These are phyloP conservation scores for Paralagenidium karlingii DNA, from an alignment of 352 stramenopile species.

Conservation along the genomic window DNA sequence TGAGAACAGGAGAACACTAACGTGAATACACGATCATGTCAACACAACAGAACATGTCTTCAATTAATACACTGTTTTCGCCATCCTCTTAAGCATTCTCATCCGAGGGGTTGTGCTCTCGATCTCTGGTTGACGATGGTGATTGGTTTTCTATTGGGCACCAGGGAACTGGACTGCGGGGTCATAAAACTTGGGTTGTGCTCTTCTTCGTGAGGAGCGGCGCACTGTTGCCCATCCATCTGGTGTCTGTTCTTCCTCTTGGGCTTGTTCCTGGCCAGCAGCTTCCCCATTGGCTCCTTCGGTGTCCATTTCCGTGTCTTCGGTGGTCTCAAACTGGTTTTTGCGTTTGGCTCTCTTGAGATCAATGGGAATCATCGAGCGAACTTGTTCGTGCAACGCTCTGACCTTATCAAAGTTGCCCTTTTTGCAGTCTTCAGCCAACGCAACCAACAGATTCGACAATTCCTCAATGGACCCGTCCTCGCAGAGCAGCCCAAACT, in stretches of 20 bases:
- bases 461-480: constrained; percentile 67
- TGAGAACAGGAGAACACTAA: too few relatives aligned
- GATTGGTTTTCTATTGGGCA: constrained; percentile 55
- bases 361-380: constrained; percentile 64
- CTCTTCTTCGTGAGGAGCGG: constrained; percentile 50
- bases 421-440: constrained; percentile 69
- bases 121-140: too few relatives aligned
- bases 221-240: constrained; percentile 68
- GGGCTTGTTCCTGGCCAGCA: constrained; percentile 8
- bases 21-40: too few relatives aligned
- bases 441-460: constrained; percentile 37
- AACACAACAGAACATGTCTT: too few relatives aligned
- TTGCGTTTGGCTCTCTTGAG: constrained; percentile 62
- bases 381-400: constrained; percentile 54
- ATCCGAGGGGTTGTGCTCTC: too few relatives aligned
- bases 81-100: too few relatives aligned
- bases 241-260: constrained; percentile 53
- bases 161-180: constrained; percentile 61
- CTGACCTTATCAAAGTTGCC: constrained; percentile 57
- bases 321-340: constrained; percentile 12
- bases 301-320: constrained; percentile 18
- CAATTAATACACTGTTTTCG: neutral
- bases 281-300: constrained; percentile 10
- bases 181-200: constrained; percentile 62
- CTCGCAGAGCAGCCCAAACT: constrained; percentile 71